Evolutionary conservation across 768 basidiomycete species (phyloP).

Genomic region (Leucocoprinus leucothites): DNA sequence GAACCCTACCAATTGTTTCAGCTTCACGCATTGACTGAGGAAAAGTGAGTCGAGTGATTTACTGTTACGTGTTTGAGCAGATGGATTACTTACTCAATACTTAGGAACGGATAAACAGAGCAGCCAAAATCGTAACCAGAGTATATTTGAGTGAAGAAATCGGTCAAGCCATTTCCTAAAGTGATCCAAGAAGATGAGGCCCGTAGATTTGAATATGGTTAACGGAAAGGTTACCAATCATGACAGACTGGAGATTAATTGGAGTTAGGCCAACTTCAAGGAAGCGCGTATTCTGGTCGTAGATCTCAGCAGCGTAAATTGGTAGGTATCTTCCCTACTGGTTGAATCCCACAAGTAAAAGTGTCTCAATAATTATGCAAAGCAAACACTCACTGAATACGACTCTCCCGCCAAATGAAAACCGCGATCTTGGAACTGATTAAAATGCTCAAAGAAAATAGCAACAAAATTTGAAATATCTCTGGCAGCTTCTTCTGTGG

Average conservation of each 20-base stretch:
- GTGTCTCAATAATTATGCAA: neutral
- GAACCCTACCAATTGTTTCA: conserved; percentile 55
- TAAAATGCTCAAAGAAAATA: conserved; percentile 75
- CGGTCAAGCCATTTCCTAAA: conserved; percentile 64
- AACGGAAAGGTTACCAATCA: conserved; percentile 52
- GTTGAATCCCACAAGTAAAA: neutral
- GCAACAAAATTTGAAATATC: conserved; percentile 70
- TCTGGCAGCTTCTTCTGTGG: conserved; percentile 63
- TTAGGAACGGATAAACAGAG: conserved; percentile 43
- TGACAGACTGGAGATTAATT: conserved; percentile 64
- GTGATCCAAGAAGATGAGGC: neutral
- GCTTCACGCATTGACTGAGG: conserved; percentile 45
- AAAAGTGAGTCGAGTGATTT: neutral
- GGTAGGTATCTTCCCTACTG: conserved; percentile 66
- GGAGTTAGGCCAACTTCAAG: conserved; percentile 49
- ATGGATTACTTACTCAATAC: conserved; percentile 39
- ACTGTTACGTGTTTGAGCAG: neutral
- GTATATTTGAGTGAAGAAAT: conserved; percentile 41
- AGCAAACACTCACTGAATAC: conserved; percentile 53
- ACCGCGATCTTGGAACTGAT: conserved; percentile 60
- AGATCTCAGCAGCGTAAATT: conserved; percentile 72
- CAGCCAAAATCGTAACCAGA: conserved; percentile 53
- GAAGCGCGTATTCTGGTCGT: conserved; percentile 65
- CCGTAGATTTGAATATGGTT: neutral
- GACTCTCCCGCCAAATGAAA: conserved; percentile 76